Evolutionary conservation across 305 asterid genomes (phyloP), one percentile per base, ranked within the genome.

Genomic region (Fraxinus floribunda): DNA sequence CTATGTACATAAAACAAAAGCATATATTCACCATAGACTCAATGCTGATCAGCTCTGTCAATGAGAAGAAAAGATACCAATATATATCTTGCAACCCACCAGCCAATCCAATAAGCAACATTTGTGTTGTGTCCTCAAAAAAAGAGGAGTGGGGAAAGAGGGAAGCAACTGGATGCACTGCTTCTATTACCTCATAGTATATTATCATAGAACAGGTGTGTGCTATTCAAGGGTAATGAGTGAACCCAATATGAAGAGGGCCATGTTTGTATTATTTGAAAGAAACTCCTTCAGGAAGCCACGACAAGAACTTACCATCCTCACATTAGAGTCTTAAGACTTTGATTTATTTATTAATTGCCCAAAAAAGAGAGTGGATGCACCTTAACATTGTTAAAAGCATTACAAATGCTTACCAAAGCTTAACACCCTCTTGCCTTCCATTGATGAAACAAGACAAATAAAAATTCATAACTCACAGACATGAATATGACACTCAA

Each of bases 391-490:
- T 4, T 64, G 32, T 75, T 78, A 29, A 41, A 39, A 41, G 15
- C 85, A 77, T 39, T 66, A 49, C 18, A 66, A 79, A 24, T 72
- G 68, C 52, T n/a, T 13, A 57, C 35, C 38, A 55, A 52, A 78
- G 79, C 82, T 32, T 78, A 18, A 62, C 78, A 68, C 70, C 57
- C 36, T 60, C 68, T 35, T 29, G 20, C n/a, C 75, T 35, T 78
- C 41, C 44, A 66, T 75, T 18, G 18, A 82, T 77, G 13, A 32
- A 26, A 30, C 16, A 9, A 38, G 39, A 76, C 32, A 60, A 60
- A 80, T 35, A 76, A 36, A 49, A 38, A 82, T 34, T 32, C 8
- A 46, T 35, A 62, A 29, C 35, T 66, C 36, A 11, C 16, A 26
- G 30, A 11, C 36, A 66, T 10, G 18, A 26, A 9, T 55, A 34